Percentiles rank a stretch among this genome's conserved stretches.
Conservation (phyloP, 148 eudicot species). For the Nepenthes gracilis region DNA sequence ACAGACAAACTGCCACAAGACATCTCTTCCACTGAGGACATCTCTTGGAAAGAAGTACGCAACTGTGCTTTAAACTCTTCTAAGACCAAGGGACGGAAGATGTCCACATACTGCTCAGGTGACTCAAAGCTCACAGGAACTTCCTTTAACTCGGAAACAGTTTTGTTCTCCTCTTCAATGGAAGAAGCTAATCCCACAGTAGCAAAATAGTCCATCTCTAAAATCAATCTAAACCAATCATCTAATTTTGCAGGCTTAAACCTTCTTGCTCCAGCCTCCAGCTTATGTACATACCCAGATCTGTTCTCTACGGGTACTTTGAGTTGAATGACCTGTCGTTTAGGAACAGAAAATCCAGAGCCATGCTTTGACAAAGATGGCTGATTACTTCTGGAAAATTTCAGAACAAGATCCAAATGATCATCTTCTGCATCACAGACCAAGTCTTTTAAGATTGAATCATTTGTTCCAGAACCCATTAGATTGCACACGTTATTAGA, state of each 20-base stretch:
- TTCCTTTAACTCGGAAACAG: slow-evolving; percentile 47
- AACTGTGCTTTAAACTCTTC: slow-evolving; percentile 98
- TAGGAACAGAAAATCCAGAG: slow-evolving; percentile 37
- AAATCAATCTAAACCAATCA: slow-evolving; percentile 80
- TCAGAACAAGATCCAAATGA: slow-evolving; percentile 56
- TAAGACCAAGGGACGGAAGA: slow-evolving; percentile 79
- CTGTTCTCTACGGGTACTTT: slow-evolving; percentile 45
- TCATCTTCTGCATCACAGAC: slow-evolving; percentile 54
- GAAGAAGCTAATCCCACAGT: slow-evolving; percentile 67
- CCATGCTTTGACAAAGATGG: slow-evolving; percentile 29
- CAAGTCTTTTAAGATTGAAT: slow-evolving; percentile 34
- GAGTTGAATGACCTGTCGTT: slow-evolving; percentile 84
- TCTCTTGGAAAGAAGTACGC: slow-evolving; percentile 67
- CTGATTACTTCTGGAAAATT: slow-evolving; percentile 43
- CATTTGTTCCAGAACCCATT: slow-evolving; percentile 21
- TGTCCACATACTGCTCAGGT: slow-evolving; percentile 65
- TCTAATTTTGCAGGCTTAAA: slow-evolving; percentile 80
- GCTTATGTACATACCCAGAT: slow-evolving; percentile 37
- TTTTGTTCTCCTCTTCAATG: slow-evolving; percentile 30
- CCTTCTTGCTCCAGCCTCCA: slow-evolving; percentile 42
- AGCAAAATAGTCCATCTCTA: slow-evolving; percentile 78
- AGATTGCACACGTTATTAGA: slow-evolving; percentile 13
- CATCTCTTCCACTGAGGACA: slow-evolving; percentile 64
- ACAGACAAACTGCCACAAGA: slow-evolving; percentile 74
- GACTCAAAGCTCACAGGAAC: slow-evolving; percentile 84